A percentile compares a stretch with the other conserved stretches of the same genome.
Evolutionary conservation across 306 rosid genomes (phyloP).

Genomic region (Vigna unguiculata): DNA sequence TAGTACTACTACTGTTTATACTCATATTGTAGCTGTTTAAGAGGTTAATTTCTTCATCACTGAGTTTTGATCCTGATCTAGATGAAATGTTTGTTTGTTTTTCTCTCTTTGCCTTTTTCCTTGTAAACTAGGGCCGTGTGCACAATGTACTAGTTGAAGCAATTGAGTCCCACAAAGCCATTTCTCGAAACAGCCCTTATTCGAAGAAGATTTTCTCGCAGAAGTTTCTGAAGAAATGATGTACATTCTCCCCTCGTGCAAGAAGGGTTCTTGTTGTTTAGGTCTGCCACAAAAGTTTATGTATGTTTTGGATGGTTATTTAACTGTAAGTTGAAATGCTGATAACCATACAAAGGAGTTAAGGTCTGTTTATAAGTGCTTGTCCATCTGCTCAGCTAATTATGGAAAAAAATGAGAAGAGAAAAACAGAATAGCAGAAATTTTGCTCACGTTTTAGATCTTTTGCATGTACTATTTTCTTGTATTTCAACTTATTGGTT

Average conservation of each 20-base stretch:
- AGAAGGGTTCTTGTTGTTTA: constrained; percentile 44
- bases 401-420: constrained; percentile 17
- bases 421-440: constrained; percentile 13
- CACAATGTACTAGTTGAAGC: constrained; percentile 60
- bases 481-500: constrained; percentile 46
- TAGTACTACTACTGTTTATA: background rate
- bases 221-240: constrained; percentile 64
- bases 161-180: constrained; percentile 59
- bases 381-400: constrained; percentile 44
- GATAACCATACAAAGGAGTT: constrained; percentile 45
- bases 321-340: constrained; percentile 49
- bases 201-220: constrained; percentile 68
- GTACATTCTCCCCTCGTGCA: constrained; percentile 46
- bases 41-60: constrained; percentile 40
- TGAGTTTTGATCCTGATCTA: background rate
- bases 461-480: constrained; percentile 47
- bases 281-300: constrained; percentile 25
- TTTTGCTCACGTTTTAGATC: constrained; percentile 45
- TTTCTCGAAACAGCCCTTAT: constrained; percentile 60
- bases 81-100: constrained; percentile 8
- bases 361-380: constrained; percentile 29
- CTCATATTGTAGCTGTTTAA: background rate
- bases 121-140: constrained; percentile 54
- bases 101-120: background rate
- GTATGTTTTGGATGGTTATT: constrained; percentile 41